Percentiles rank a stretch among this genome's conserved stretches.
These are phyloP conservation scores for Cordyceps farinosa DNA, from an alignment of 2,329 filamentous ascomycete genomes.

Conservation along the genomic window DNA sequence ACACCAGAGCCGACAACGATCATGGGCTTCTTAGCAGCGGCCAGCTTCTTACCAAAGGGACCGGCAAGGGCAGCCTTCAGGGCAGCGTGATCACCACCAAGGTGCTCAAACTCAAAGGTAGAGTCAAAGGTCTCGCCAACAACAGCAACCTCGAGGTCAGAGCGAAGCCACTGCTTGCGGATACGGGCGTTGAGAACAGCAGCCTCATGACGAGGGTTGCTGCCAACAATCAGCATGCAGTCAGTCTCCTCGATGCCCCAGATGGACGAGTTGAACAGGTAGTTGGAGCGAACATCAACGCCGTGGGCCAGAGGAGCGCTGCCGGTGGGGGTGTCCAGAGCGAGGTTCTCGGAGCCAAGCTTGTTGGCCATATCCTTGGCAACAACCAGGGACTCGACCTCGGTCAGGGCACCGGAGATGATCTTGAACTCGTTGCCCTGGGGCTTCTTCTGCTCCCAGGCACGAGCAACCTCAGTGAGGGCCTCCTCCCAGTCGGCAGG, in stretches of 20 bases:
- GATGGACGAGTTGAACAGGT: conserved; percentile 94
- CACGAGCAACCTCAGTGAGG: conserved; percentile 77
- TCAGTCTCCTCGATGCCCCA: conserved; percentile 92
- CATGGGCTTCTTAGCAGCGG: conserved; percentile 86
- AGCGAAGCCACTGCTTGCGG: conserved; percentile 95
- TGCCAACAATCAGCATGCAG: conserved; percentile 85
- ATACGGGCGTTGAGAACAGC: conserved; percentile 95
- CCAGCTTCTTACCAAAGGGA: conserved; percentile 88
- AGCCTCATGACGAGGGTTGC: conserved; percentile 92
- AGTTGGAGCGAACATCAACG: conserved; percentile 89
- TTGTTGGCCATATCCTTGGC: conserved; percentile 97
- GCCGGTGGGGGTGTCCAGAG: conserved; percentile 84
- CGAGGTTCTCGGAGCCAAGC: conserved; percentile 92
- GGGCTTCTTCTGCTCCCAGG: conserved; percentile 73
- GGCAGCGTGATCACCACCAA: conserved; percentile 73
- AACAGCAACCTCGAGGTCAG: conserved; percentile 87
- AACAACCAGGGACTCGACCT: conserved; percentile 89
- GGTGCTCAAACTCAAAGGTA: conserved; percentile 91
- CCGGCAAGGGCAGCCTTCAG: conserved; percentile 84
- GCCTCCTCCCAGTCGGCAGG: conserved; percentile 95
- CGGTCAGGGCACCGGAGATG: conserved; percentile 84
- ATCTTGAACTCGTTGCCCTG: conserved; percentile 95
- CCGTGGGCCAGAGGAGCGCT: conserved; percentile 84
- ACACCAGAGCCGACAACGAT: conserved; percentile 92
- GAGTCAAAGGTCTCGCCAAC: conserved; percentile 89